Base-by-base conservation (phyloP, 1,284 basidiomycete genomes). In the Trametes versicolor region DNA sequence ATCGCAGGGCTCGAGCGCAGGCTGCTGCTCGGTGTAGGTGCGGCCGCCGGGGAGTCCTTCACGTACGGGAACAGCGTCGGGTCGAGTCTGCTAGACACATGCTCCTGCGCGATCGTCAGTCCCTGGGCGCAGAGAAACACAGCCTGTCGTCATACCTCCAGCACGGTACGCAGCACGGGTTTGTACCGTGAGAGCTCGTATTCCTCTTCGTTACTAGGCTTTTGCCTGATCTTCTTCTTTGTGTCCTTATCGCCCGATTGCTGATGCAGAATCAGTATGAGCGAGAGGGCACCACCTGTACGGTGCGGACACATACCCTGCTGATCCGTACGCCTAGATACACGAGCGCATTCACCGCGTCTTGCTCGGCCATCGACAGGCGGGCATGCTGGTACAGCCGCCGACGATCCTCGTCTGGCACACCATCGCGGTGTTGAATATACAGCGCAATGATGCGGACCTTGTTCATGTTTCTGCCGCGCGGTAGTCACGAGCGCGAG, bases 351-450 rank as follows among this genome's bases (percentile, higher is more conserved):
- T 98, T 97, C 53, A 99, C 86, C 36, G 96, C 94, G 73, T 99
- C 97, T 81, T 98, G 96, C 76, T 99, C 98, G 25, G 93, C 86
- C 59, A 97, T 79, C 3, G 89, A 87, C 52, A 99, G 81, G 37
- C 95, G 85, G n/a, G 98, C 98, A 76, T 99, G 98, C 77, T 99
- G 97, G 77, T 97, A 99, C 64, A 99, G 79, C 63, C 98, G 84
- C 67, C 96, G 88, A 62, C 95, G 88, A 79, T 99, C 98, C 76
- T 99, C 98, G 64, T 99, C 97, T 21, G 97, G 96, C 10, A 99
- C 97, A 52, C 98, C 98, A 73, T 99, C 97, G 51, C 96, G 91
- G 79, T 93, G 90, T 77, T 98, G 90, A 73, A 99, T 96, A 78
- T 99, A 99, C 19, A 99, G 83, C 7, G 97, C 95, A 66, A 99